These are phyloP conservation scores for Sugiyamaella pinicola DNA, from an alignment of 1,139 yeast genomes.

Conservation along the genomic window DNA sequence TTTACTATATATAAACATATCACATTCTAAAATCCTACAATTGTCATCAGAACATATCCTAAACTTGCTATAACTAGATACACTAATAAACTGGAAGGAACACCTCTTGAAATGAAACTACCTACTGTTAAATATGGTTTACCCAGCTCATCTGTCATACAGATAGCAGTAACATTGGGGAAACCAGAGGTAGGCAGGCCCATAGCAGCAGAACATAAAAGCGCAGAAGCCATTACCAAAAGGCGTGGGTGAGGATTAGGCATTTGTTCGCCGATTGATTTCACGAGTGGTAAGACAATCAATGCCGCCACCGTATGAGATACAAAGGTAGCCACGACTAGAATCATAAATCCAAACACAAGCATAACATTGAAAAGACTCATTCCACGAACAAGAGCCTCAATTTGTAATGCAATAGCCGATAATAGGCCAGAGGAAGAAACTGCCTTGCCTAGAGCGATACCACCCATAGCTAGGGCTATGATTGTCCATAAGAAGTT, in stretches of 20 bases:
- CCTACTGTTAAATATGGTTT: conserved; percentile 80
- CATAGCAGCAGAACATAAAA: conserved; percentile 91
- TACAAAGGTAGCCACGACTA: conserved; percentile 88
- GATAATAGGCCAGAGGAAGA: conserved; percentile 80
- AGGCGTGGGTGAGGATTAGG: conserved; percentile 68
- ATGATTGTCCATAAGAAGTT: conserved; percentile 94
- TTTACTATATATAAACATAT: neutral
- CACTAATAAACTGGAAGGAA: conserved; percentile 77
- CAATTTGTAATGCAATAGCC: conserved; percentile 75
- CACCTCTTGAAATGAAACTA: conserved; percentile 83
- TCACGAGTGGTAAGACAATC: conserved; percentile 83
- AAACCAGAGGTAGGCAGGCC: conserved; percentile 95
- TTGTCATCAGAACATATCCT: conserved; percentile 73
- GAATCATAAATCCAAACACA: conserved; percentile 74
- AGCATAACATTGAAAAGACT: conserved; percentile 69
- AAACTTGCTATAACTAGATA: conserved; percentile 70
- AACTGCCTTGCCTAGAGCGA: conserved; percentile 90
- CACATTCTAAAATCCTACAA: conserved; percentile 46
- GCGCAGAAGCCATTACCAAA: conserved; percentile 79
- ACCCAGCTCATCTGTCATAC: conserved; percentile 88
- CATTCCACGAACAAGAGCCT: conserved; percentile 55
- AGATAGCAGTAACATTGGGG: conserved; percentile 94
- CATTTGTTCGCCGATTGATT: conserved; percentile 78
- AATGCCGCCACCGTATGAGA: conserved; percentile 96
- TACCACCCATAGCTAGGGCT: conserved; percentile 94